Conservation (phyloP, 1,139 yeast genomes). For the Pichia sp. region DNA sequence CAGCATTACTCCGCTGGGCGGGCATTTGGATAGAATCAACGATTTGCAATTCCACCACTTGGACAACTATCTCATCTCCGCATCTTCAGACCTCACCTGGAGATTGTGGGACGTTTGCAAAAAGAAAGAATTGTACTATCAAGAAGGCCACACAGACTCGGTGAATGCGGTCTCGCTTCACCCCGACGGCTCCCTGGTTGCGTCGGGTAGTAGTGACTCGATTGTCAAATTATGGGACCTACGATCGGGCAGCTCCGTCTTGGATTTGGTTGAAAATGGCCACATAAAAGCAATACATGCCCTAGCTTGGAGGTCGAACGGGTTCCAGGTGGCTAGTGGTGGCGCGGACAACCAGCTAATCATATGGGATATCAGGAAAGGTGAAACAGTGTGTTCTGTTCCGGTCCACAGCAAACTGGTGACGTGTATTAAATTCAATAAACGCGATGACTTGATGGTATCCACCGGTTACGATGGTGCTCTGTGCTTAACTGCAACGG, state of each 20-base stretch:
- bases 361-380: slow-evolving; percentile 76
- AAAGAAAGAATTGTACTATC: slow-evolving; percentile 43
- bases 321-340: slow-evolving; percentile 71
- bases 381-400: slow-evolving; percentile 39
- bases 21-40: slow-evolving; percentile 57
- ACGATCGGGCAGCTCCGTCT: slow-evolving; percentile 64
- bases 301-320: slow-evolving; percentile 71
- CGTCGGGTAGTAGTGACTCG: slow-evolving; percentile 78
- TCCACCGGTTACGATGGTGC: slow-evolving; percentile 68
- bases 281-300: slow-evolving; percentile 71
- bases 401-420: slow-evolving; percentile 76
- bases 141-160: slow-evolving; percentile 84
- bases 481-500: slow-evolving; percentile 61
- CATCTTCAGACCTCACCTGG: slow-evolving; percentile 89
- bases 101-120: slow-evolving; percentile 69
- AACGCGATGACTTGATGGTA: slow-evolving; percentile 38
- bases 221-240: slow-evolving; percentile 79
- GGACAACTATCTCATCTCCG: slow-evolving; percentile 49
- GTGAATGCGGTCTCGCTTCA: slow-evolving; percentile 62
- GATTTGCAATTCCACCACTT: slow-evolving; percentile 63
- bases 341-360: slow-evolving; percentile 78
- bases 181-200: slow-evolving; percentile 69
- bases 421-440: slow-evolving; percentile 56
- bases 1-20: slow-evolving; percentile 23
- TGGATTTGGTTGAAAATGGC: slow-evolving; percentile 43